Base-by-base conservation (phyloP, 2,329 filamentous ascomycete genomes). In the Fusarium torulosum region DNA sequence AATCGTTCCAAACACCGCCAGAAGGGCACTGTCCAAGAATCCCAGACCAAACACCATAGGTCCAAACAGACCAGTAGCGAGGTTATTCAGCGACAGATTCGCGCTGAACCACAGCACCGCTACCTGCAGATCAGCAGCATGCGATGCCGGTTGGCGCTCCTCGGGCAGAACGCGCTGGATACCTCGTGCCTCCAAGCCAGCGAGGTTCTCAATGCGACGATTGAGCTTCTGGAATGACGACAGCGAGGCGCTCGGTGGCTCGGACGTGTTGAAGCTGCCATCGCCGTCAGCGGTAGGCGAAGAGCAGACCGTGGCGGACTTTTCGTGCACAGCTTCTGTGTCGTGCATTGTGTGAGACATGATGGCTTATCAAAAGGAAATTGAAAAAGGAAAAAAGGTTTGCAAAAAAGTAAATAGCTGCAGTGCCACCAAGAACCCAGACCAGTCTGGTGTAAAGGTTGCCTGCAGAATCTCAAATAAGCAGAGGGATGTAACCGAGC, bases 1-100 rank as follows among this genome's bases (percentile, higher is more conserved):
- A 6, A 93, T 75, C 72, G 94, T 94, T 81, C 94, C 86, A 79
- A 94, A 92, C 52, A 95, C 77, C 60, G 91, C 89, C 31, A 89
- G 86, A 44, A 95, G 79, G 33, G 91, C 87, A 9, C 89, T 88
- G 73, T 95, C 92, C 47, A 90, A 82, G 69, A 92, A 94, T 11
- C 91, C 91, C 10, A 95, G 84, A 10, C 79, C 78, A 78, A 93
- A 94, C 23, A 92, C 78, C 10, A 88, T 85, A n/a, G 88, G 84
- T 2, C 86, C 89, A 7, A 91, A 85, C 19, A 91, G 86, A 44
- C 91, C 92, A 56, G 94, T 90, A 47, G 92, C 91, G 14, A 82
- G 70, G 59, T 83, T 82, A 69, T 82, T 82, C 55, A 79, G 72
- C 1, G 81, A 80, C 42, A 81, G 74, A 59, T 82, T 83, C 63